Evolutionary conservation across 192 early-diverging fungal species (phyloP).

Genomic region (Coemansia sp.): DNA sequence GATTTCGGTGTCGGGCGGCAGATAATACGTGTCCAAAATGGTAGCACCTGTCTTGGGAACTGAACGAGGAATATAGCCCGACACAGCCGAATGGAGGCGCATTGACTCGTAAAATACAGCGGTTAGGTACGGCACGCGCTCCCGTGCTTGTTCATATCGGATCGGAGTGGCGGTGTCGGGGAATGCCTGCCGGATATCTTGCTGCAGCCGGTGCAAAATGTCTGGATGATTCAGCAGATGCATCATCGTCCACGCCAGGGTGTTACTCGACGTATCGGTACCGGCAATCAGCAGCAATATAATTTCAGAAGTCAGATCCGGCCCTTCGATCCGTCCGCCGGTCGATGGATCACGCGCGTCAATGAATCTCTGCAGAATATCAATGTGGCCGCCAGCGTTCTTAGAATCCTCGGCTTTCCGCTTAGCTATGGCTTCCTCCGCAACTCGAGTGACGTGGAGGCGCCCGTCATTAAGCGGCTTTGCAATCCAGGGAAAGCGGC

Average conservation of each 20-base stretch:
- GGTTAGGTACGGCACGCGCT: constrained; percentile 25
- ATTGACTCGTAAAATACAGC: constrained; percentile 47
- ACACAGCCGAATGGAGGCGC: constrained; percentile 28
- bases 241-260: constrained; percentile 34
- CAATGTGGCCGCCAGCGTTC: background rate
- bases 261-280: constrained; percentile 52
- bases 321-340: constrained; percentile 12
- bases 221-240: constrained; percentile 34
- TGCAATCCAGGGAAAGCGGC: constrained; percentile 9
- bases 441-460: constrained; percentile 3
- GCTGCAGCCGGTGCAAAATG: constrained; percentile 15
- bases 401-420: background rate
- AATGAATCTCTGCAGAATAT: constrained; percentile 46
- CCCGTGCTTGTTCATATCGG: constrained; percentile 19
- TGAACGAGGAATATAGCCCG: constrained; percentile 24
- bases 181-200: constrained; percentile 25
- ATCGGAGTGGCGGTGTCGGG: constrained; percentile 17
- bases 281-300: constrained; percentile 38
- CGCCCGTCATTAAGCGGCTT: background rate
- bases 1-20: constrained; percentile 22
- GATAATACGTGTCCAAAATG: constrained; percentile 1
- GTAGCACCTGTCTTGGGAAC: constrained; percentile 16
- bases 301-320: constrained; percentile 17
- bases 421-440: constrained; percentile 2
- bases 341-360: constrained; percentile 39